Evolutionary conservation across 1,284 basidiomycete genomes (phyloP).

Genomic region (Ganoderma sp.): DNA sequence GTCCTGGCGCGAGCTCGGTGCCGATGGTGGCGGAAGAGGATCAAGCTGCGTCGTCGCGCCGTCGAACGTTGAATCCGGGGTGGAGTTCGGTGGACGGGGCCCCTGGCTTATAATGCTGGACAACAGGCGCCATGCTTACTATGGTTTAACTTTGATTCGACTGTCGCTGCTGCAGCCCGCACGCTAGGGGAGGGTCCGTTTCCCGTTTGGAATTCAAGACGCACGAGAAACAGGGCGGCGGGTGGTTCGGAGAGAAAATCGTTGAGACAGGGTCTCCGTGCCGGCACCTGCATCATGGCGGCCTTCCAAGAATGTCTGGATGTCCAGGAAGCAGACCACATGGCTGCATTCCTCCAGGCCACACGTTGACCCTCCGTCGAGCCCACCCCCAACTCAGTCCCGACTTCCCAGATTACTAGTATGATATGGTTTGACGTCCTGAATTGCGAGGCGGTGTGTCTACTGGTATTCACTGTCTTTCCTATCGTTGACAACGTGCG

Average conservation of each 20-base stretch:
- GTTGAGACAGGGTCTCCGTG: neutral
- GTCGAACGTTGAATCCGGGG: neutral
- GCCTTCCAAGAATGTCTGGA: neutral
- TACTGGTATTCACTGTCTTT: neutral
- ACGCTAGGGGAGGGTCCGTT: neutral
- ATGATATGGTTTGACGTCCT: neutral
- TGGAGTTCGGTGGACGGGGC: neutral
- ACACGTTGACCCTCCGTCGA: neutral
- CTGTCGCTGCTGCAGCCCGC: conserved; percentile 6
- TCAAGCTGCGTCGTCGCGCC: neutral
- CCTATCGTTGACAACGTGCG: neutral
- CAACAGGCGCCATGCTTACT: neutral
- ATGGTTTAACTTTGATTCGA: conserved; percentile 13
- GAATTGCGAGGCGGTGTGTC: neutral
- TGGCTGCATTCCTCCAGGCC: neutral
- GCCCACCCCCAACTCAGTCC: neutral
- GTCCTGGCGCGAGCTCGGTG: neutral
- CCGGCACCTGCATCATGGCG: conserved; percentile 2
- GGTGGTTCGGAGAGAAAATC: neutral
- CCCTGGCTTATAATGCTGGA: conserved; percentile 5
- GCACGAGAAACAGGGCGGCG: neutral
- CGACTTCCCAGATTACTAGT: neutral
- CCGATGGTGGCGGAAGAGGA: neutral
- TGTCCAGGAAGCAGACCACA: neutral
- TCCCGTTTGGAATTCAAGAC: neutral